A percentile compares a stretch with the other conserved stretches of the same genome.
Conservation (phyloP, 2,329 filamentous ascomycete genomes). For the Phyllosticta paracitricarpa region DNA sequence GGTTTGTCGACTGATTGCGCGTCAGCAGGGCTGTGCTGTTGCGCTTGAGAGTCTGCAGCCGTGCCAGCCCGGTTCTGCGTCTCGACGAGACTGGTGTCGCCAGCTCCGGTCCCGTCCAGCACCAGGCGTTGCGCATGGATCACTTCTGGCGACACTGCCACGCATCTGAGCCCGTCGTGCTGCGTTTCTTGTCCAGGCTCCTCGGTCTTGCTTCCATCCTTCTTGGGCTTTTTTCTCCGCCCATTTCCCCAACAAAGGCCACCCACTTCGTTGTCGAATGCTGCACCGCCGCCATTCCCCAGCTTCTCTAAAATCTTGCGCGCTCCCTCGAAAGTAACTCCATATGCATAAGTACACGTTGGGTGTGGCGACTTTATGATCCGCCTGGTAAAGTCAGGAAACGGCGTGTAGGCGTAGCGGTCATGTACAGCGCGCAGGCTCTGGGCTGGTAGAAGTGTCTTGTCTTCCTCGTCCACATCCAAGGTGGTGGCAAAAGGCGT, state of each 20-base stretch:
- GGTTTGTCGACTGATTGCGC: neutral
- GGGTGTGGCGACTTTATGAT: slow-evolving; percentile 9
- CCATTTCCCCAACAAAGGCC: neutral
- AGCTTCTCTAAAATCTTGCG: slow-evolving; percentile 15
- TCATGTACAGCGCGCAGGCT: slow-evolving; percentile 13
- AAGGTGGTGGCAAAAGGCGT: slow-evolving; percentile 12
- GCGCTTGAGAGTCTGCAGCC: neutral
- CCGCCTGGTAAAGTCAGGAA: slow-evolving; percentile 13
- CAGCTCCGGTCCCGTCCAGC: neutral
- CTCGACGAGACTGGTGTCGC: slow-evolving; percentile 4
- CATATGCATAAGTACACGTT: slow-evolving; percentile 12
- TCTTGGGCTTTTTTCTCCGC: neutral
- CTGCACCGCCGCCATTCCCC: neutral
- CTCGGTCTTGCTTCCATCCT: slow-evolving; percentile 15
- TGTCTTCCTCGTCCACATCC: slow-evolving; percentile 6
- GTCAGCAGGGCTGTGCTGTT: neutral
- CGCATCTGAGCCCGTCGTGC: slow-evolving; percentile 15
- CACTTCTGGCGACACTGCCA: slow-evolving; percentile 20
- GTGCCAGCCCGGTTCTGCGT: neutral
- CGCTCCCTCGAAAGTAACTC: slow-evolving; percentile 13
- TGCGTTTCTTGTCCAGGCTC: slow-evolving; percentile 12
- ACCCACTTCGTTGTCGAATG: slow-evolving; percentile 7
- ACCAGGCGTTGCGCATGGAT: slow-evolving; percentile 17
- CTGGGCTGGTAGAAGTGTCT: slow-evolving; percentile 15
- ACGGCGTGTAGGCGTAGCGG: slow-evolving; percentile 15